Percentiles rank a stretch among this genome's conserved stretches.
These are phyloP conservation scores for Salvia sclarea DNA, from an alignment of 305 asterid genomes.

Conservation along the genomic window DNA sequence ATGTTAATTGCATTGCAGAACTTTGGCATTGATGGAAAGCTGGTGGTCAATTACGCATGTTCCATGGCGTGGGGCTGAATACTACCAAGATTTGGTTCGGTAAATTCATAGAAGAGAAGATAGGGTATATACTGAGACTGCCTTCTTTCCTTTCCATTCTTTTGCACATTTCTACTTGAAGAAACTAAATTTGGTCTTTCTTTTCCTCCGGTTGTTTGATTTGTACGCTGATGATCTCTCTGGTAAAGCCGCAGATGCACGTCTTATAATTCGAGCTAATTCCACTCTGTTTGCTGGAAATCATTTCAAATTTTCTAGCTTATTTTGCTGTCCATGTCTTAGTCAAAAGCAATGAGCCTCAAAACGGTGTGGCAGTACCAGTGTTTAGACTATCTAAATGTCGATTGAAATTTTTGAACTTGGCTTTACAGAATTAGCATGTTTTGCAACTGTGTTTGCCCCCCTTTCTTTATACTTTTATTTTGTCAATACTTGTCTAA, in stretches of 20 bases:
- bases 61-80: conserved; percentile 92
- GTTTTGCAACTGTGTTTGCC: neutral
- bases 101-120: conserved; percentile 29
- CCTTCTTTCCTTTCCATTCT: neutral
- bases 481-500: neutral
- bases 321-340: neutral
- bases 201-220: neutral
- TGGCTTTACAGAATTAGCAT: neutral
- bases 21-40: conserved; percentile 84
- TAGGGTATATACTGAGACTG: conserved; percentile 24
- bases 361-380: neutral
- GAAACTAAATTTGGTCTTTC: neutral
- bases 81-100: conserved; percentile 13
- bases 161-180: neutral
- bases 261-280: neutral
- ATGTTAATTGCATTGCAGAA: conserved; percentile 50
- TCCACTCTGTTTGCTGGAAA: conserved; percentile 2
- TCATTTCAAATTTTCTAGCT: neutral
- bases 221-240: conserved; percentile 1
- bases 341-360: conserved; percentile 3
- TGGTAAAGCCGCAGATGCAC: conserved; percentile 1
- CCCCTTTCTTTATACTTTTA: neutral
- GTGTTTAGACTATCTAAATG: neutral
- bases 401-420: neutral
- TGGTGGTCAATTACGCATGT: conserved; percentile 85